Conservation (phyloP, 2,329 filamentous ascomycete species). For the Beauveria varroae region DNA sequence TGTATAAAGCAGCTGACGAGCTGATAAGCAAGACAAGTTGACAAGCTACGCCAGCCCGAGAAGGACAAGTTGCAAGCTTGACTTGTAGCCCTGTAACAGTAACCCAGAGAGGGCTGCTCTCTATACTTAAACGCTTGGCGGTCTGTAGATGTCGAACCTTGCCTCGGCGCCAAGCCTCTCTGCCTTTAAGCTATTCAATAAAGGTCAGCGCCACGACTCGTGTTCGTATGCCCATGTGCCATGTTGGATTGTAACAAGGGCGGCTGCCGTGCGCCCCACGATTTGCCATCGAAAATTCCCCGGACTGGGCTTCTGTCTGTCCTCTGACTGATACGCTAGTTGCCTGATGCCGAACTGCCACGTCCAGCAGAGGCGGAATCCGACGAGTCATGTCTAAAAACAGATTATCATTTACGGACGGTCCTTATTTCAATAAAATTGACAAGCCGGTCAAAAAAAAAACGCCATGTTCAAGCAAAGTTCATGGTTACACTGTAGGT, state of each 20-base stretch:
- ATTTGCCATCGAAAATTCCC: neutral
- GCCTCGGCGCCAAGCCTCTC: no score
- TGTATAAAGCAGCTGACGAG: neutral
- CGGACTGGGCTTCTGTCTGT: neutral
- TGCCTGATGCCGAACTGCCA: neutral
- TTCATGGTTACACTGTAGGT: neutral
- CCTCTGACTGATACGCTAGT: no score
- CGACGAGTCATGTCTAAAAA: neutral
- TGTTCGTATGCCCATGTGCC: neutral
- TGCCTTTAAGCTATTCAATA: no score
- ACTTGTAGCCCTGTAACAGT: no score
- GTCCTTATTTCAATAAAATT: neutral
- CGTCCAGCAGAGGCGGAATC: neutral
- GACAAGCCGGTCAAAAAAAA: neutral
- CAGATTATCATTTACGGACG: neutral
- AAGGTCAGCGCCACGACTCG: neutral
- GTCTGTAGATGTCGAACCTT: no score
- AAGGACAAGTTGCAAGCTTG: neutral
- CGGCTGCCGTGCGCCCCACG: neutral
- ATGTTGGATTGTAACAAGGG: neutral
- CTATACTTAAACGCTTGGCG: no score
- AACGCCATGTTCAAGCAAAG: neutral
- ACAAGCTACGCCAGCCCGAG: neutral
- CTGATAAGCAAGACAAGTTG: no score
- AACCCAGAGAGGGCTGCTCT: no score